Percentiles rank a stretch among this genome's conserved stretches.
Conservation (phyloP, 176 grass and related monocot genomes). For the Musa acuminata region DNA sequence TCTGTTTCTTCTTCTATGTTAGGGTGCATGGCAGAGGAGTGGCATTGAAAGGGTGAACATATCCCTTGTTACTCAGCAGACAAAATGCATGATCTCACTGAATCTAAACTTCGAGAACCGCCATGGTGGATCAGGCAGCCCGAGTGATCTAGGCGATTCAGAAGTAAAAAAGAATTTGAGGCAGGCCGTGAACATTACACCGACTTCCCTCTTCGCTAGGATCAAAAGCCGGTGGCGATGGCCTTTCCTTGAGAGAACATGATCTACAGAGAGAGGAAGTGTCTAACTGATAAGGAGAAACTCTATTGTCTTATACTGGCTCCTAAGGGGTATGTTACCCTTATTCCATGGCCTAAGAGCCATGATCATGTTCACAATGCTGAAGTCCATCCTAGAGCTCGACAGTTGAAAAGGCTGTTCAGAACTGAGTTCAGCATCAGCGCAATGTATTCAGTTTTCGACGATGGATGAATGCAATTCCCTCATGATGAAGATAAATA, state of each 20-base stretch:
- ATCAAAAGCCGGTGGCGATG: slow-evolving; percentile 69
- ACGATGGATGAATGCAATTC: slow-evolving; percentile 78
- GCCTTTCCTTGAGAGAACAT: slow-evolving; percentile 65
- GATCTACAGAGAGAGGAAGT: slow-evolving; percentile 85
- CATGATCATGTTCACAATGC: slow-evolving; percentile 72
- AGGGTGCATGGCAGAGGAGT: slow-evolving; percentile 66
- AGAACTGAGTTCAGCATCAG: slow-evolving; percentile 83
- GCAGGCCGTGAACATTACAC: slow-evolving; percentile 47
- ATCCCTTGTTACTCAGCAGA: slow-evolving; percentile 40
- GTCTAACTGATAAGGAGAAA: slow-evolving; percentile 49
- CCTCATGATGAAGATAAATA: slow-evolving; percentile 67
- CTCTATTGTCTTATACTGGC: slow-evolving; percentile 63
- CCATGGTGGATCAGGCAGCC: slow-evolving; percentile 19
- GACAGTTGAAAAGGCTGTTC: slow-evolving; percentile 85
- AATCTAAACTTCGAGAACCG: slow-evolving; percentile 57
- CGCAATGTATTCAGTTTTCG: slow-evolving; percentile 58
- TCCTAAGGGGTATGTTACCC: slow-evolving; percentile 55
- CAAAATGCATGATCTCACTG: slow-evolving; percentile 19
- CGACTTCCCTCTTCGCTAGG: slow-evolving; percentile 79
- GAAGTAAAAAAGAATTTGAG: slow-evolving; percentile 20
- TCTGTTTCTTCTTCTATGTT: slow-evolving; percentile 77
- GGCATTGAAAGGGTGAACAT: slow-evolving; percentile 61
- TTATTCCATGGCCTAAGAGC: slow-evolving; percentile 77
- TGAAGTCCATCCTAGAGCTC: slow-evolving; percentile 82
- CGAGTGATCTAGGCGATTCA: slow-evolving; percentile 3